A percentile compares a stretch with the other conserved stretches of the same genome.
Evolutionary conservation across 768 basidiomycete species (phyloP).

Genomic region (Mycena venus): DNA sequence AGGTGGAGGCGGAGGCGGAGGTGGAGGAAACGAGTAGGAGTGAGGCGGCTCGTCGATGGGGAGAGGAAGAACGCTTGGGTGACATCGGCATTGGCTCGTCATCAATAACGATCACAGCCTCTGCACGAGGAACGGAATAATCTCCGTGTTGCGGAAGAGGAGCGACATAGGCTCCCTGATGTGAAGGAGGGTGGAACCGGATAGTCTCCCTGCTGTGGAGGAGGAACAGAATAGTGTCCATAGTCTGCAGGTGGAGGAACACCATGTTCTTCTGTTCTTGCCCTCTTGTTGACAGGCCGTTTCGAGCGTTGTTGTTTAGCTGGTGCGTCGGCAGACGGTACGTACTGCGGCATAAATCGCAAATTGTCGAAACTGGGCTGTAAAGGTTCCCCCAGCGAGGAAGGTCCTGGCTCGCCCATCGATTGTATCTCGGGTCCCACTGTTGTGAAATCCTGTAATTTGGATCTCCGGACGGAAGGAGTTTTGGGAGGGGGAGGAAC

Average conservation of each 20-base stretch:
- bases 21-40: slow-evolving; percentile 19
- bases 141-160: neutral
- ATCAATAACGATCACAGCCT: neutral
- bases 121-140: neutral
- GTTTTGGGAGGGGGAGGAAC: neutral
- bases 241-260: neutral
- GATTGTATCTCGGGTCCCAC: neutral
- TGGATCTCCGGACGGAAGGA: slow-evolving; percentile 5
- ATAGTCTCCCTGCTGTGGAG: neutral
- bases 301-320: neutral
- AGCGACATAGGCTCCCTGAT: neutral
- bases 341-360: neutral
- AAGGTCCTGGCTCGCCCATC: slow-evolving; percentile 14
- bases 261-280: slow-evolving; percentile 16
- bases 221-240: neutral
- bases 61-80: slow-evolving; percentile 10
- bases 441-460: neutral
- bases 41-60: neutral
- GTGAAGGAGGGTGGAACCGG: neutral
- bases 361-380: neutral
- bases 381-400: neutral
- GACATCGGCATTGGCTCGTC: neutral
- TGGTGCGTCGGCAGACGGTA: neutral
- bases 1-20: slow-evolving; percentile 2
- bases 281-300: slow-evolving; percentile 10